phyloP scores from a whole-genome alignment of 805 yeast species.

The Candida sonorensis region DNA sequence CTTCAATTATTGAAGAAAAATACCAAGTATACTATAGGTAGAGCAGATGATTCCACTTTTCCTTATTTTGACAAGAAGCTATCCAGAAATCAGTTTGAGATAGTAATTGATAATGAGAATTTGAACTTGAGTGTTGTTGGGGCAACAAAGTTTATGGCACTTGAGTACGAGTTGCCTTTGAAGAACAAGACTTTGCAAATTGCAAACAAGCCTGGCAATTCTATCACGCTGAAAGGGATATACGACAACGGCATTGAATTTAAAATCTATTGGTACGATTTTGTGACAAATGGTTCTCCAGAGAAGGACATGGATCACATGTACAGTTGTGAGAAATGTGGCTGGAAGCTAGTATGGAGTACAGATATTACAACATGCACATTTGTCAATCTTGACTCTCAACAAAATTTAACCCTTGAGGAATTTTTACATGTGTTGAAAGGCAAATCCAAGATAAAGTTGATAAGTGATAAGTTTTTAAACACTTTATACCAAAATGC shows the following conservation, averaged over 20 bases:
- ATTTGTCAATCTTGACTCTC: neutral
- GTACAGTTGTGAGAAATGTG: neutral
- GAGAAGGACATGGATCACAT: neutral
- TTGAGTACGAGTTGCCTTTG: neutral
- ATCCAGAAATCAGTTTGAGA: neutral
- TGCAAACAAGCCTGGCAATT: too few species aligned
- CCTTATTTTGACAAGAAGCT: neutral
- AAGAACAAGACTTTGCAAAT: too few species aligned
- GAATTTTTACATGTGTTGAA: neutral
- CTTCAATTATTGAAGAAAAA: neutral
- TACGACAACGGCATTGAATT: neutral
- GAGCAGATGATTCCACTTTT: neutral
- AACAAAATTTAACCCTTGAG: too few species aligned
- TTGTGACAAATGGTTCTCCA: neutral
- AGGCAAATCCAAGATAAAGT: neutral
- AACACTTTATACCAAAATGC: too few species aligned
- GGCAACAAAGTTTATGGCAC: neutral
- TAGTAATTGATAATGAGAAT: neutral
- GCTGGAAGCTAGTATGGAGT: neutral
- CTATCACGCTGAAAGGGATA: neutral
- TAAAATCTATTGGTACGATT: neutral
- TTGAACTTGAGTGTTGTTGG: neutral
- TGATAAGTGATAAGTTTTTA: too few species aligned
- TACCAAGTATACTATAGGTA: neutral
- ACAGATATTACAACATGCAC: neutral